Evolutionary conservation across 2,329 filamentous ascomycete species (phyloP).

Genomic region (Anthostomella pinea): DNA sequence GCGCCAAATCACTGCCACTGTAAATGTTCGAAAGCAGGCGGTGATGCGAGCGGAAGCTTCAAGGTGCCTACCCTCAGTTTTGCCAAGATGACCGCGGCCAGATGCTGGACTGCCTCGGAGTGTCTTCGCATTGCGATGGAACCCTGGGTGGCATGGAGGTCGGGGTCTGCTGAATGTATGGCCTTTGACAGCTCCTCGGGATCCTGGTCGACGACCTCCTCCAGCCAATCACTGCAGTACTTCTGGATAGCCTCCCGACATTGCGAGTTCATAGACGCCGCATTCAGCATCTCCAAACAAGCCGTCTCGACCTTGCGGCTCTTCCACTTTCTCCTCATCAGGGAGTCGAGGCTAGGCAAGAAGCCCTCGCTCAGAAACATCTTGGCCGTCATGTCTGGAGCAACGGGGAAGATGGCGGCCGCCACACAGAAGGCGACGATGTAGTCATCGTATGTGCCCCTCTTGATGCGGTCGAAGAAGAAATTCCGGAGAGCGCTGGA

Average conservation of each 20-base stretch:
- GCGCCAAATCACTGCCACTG: conserved; percentile 24
- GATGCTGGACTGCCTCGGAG: conserved; percentile 58
- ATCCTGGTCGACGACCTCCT: conserved; percentile 75
- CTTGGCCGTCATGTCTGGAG: conserved; percentile 68
- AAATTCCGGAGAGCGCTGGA: conserved; percentile 69
- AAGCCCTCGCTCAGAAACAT: conserved; percentile 91
- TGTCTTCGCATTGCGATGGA: conserved; percentile 61
- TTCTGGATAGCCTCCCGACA: conserved; percentile 83
- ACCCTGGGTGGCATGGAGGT: conserved; percentile 56
- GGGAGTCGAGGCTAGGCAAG: conserved; percentile 68
- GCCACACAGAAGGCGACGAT: conserved; percentile 93
- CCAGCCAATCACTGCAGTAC: conserved; percentile 83
- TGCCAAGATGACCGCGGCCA: conserved; percentile 72
- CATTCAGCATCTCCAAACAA: conserved; percentile 84
- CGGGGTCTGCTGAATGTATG: conserved; percentile 50
- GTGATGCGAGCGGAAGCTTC: conserved; percentile 31
- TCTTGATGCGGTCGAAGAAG: conserved; percentile 67
- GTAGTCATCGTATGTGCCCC: conserved; percentile 81
- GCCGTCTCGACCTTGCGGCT: conserved; percentile 83
- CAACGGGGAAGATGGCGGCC: conserved; percentile 80
- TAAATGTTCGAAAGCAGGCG: conserved; percentile 21
- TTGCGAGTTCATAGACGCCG: conserved; percentile 78
- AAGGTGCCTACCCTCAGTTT: conserved; percentile 60
- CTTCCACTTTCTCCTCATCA: conserved; percentile 79
- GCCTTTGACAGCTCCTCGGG: conserved; percentile 52